These are phyloP conservation scores for Agrocybe praecox DNA, from an alignment of 768 basidiomycete genomes.

Conservation along the genomic window DNA sequence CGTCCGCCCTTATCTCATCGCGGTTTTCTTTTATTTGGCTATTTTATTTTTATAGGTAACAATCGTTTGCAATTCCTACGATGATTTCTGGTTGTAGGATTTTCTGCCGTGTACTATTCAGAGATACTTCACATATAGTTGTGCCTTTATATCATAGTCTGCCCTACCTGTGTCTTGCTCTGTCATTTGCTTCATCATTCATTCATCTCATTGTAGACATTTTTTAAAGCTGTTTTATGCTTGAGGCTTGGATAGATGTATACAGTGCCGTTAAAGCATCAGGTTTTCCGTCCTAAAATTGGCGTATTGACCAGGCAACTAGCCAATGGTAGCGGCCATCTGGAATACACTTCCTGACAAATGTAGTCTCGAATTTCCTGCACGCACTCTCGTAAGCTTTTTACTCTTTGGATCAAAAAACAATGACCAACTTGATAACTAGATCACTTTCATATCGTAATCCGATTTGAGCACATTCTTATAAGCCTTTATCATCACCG, in stretches of 20 bases:
- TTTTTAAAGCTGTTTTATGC: background rate
- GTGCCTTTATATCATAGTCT: background rate
- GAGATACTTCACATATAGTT: background rate
- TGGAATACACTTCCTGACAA: slow-evolving; percentile 79
- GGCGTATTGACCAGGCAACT: slow-evolving; percentile 3
- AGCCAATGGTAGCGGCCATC: slow-evolving; percentile 83
- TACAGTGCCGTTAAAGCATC: too few relatives aligned
- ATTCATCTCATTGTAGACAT: background rate
- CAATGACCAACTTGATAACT: too few relatives aligned
- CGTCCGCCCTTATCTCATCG: background rate
- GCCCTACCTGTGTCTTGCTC: background rate
- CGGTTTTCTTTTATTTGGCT: background rate
- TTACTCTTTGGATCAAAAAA: too few relatives aligned
- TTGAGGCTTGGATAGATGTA: background rate
- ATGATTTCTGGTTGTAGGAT: background rate
- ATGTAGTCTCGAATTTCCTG: slow-evolving; percentile 72
- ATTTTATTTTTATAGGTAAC: slow-evolving; percentile 17
- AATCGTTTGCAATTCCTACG: slow-evolving; percentile 10
- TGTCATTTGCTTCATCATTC: background rate
- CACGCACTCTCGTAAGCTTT: slow-evolving; percentile 54
- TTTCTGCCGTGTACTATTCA: background rate
- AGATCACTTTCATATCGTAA: too few relatives aligned
- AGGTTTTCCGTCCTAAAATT: background rate
- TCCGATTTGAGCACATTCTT: too few relatives aligned
- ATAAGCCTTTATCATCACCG: too few relatives aligned